phyloP scores from a whole-genome alignment of 257 asterid genomes.

The Avicennia marina region DNA sequence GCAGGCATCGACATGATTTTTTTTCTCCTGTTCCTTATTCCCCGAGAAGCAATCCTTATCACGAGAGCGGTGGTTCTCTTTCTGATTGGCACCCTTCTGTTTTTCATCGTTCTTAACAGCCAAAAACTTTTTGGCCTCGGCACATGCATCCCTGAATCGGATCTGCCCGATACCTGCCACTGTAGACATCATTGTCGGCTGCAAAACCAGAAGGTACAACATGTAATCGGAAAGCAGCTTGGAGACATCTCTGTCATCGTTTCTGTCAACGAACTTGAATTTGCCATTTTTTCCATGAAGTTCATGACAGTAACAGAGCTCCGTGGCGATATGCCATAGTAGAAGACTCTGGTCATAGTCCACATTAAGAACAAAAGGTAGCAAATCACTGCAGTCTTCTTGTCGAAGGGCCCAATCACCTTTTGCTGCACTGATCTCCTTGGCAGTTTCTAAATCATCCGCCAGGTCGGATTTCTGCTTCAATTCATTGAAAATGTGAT shows the following conservation, averaged over 20 bases:
- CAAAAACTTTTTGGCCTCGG: slow-evolving; percentile 34
- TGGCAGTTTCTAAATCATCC: slow-evolving; percentile 29
- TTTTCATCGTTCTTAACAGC: too few species aligned
- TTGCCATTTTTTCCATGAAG: too few species aligned
- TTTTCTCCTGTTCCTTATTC: background rate
- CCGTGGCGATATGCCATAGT: slow-evolving; percentile 59
- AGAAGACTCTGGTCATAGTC: slow-evolving; percentile 53
- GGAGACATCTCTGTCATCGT: slow-evolving; percentile 17
- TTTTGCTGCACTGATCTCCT: slow-evolving; percentile 37
- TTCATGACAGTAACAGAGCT: slow-evolving; percentile 36
- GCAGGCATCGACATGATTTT: slow-evolving; percentile 19
- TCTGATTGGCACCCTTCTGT: background rate
- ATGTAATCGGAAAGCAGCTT: slow-evolving; percentile 56
- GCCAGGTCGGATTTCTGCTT: slow-evolving; percentile 27
- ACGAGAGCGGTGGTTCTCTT: background rate
- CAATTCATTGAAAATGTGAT: slow-evolving; percentile 36
- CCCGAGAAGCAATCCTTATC: background rate
- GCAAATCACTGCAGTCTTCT: slow-evolving; percentile 18
- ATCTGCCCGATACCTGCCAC: slow-evolving; percentile 56
- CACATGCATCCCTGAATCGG: slow-evolving; percentile 52
- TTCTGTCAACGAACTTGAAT: too few species aligned
- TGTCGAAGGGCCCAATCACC: slow-evolving; percentile 42
- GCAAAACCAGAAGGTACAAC: slow-evolving; percentile 52
- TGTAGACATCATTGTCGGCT: slow-evolving; percentile 47
- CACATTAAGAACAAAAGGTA: slow-evolving; percentile 16